These are phyloP conservation scores for Solanum aculeatissimum DNA, from an alignment of 305 asterid species.

Conservation along the genomic window DNA sequence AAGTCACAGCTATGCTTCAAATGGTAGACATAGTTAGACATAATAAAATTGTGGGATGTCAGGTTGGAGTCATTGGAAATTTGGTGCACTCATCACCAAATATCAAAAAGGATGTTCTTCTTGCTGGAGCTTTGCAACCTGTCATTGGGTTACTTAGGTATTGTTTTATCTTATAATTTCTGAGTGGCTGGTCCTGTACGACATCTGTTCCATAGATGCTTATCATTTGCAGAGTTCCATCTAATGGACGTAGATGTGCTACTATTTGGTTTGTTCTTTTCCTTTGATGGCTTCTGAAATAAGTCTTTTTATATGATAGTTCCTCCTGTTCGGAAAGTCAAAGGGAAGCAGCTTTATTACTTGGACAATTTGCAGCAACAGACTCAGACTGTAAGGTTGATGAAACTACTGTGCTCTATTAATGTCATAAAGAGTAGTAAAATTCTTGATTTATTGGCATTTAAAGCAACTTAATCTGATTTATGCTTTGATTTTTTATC, in stretches of 20 bases:
- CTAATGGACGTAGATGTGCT: neutral
- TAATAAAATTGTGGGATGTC: neutral
- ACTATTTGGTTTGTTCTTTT: neutral
- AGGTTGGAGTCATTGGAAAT: slow-evolving; percentile 74
- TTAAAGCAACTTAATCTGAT: neutral
- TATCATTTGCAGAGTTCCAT: neutral
- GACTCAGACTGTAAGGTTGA: slow-evolving; percentile 86
- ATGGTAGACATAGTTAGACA: neutral
- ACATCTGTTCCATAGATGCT: neutral
- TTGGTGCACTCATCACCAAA: slow-evolving; percentile 76
- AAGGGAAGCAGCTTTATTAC: slow-evolving; percentile 80
- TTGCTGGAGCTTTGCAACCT: slow-evolving; percentile 81
- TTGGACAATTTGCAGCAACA: slow-evolving; percentile 83
- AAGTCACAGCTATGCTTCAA: neutral
- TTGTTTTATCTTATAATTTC: neutral
- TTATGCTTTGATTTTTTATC: neutral
- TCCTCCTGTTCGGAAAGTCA: slow-evolving; percentile 77
- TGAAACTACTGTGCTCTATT: neutral
- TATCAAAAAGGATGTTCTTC: slow-evolving; percentile 68
- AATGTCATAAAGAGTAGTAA: neutral
- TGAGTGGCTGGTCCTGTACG: neutral
- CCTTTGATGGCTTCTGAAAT: neutral
- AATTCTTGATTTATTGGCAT: neutral
- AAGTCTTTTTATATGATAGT: slow-evolving; percentile 21
- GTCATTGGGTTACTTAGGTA: slow-evolving; percentile 77